Evolutionary conservation across 192 early-diverging fungal species (phyloP).

Genomic region (Allomyces arbusculus): DNA sequence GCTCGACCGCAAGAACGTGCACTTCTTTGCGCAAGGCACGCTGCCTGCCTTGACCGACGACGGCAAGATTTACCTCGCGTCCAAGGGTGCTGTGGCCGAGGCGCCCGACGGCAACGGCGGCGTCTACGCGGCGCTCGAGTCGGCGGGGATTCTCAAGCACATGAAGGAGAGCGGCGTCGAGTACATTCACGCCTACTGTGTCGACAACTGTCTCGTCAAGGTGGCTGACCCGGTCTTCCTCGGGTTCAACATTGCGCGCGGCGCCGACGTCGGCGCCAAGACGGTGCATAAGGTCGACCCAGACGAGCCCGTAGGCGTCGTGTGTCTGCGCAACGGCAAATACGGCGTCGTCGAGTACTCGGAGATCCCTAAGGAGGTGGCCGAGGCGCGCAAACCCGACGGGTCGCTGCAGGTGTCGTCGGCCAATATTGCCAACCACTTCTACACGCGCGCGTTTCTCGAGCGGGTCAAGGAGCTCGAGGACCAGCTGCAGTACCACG

Average conservation of each 20-base stretch:
- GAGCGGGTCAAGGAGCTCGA: conserved; percentile 67
- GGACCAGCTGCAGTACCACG: conserved; percentile 74
- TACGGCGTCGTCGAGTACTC: conserved; percentile 90
- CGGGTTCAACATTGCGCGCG: conserved; percentile 72
- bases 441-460: conserved; percentile 82
- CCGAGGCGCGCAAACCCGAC: conserved; percentile 38
- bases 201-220: conserved; percentile 92
- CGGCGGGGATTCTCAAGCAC: conserved; percentile 58
- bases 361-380: conserved; percentile 63
- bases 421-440: conserved; percentile 98
- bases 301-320: conserved; percentile 83
- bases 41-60: conserved; percentile 78
- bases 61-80: conserved; percentile 86
- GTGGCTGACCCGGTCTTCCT: conserved; percentile 93
- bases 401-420: conserved; percentile 68
- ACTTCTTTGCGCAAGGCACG: conserved; percentile 92
- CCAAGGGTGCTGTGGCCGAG: conserved; percentile 45
- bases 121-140: conserved; percentile 79
- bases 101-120: conserved; percentile 85
- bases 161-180: conserved; percentile 62
- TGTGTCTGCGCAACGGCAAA: conserved; percentile 65
- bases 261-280: conserved; percentile 87
- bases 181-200: conserved; percentile 86
- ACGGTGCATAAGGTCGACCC: conserved; percentile 73
- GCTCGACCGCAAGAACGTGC: conserved; percentile 56